These are phyloP conservation scores for Coniosporium apollinis DNA, from an alignment of 495 filamentous ascomycete species.

Conservation along the genomic window DNA sequence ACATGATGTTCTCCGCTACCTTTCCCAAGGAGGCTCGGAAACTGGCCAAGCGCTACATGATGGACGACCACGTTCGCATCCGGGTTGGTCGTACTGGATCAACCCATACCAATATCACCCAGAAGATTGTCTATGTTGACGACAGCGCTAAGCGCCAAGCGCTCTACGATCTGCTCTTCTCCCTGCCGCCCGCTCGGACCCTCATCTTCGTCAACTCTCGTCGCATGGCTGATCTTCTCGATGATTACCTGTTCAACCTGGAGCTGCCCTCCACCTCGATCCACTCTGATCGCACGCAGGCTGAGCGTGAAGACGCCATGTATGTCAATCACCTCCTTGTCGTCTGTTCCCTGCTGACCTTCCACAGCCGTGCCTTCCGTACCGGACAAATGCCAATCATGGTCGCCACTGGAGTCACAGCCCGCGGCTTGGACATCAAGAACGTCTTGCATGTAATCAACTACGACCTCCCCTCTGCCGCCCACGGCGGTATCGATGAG, in stretches of 20 bases:
- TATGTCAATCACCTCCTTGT: constrained; percentile 24
- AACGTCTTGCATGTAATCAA: constrained; percentile 88
- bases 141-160: constrained; percentile 45
- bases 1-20: constrained; percentile 90
- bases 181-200: constrained; percentile 55
- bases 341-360: constrained; percentile 11
- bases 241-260: constrained; percentile 71
- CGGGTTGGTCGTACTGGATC: constrained; percentile 73
- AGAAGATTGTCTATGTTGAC: constrained; percentile 50
- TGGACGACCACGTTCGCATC: constrained; percentile 54
- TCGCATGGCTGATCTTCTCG: constrained; percentile 55
- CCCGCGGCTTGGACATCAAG: constrained; percentile 79
- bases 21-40: constrained; percentile 64
- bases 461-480: constrained; percentile 56
- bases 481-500: constrained; percentile 77
- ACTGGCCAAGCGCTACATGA: constrained; percentile 57
- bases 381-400: constrained; percentile 57
- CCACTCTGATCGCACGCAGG: constrained; percentile 72
- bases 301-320: constrained; percentile 86
- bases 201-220: constrained; percentile 84
- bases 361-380: constrained; percentile 56
- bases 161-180: constrained; percentile 54
- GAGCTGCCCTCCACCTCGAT: constrained; percentile 71
- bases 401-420: constrained; percentile 67
- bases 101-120: constrained; percentile 61